phyloP scores from a whole-genome alignment of 2,329 filamentous ascomycete species.

The Eutypa lata region DNA sequence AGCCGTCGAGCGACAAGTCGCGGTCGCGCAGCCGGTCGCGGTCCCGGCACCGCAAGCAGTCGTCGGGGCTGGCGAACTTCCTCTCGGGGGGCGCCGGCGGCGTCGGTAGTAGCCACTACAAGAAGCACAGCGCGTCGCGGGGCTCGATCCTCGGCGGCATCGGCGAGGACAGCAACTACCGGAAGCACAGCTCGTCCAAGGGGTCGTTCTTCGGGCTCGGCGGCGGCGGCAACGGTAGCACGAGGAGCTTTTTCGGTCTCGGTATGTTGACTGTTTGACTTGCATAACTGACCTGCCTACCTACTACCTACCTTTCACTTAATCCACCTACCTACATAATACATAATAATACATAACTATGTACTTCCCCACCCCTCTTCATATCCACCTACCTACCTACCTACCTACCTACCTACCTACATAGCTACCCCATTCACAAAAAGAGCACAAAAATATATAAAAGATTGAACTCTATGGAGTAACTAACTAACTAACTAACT shows the following conservation, averaged over 20 bases:
- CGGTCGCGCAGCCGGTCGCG: slow-evolving; percentile 17
- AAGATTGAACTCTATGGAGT: too few relatives aligned
- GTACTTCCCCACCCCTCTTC: too few relatives aligned
- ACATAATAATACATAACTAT: too few relatives aligned
- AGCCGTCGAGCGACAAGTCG: slow-evolving; percentile 12
- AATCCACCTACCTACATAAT: neutral
- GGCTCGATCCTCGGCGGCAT: slow-evolving; percentile 10
- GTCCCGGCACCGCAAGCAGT: slow-evolving; percentile 25
- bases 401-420: too few relatives aligned
- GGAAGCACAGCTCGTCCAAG: slow-evolving; percentile 9
- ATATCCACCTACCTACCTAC: too few relatives aligned
- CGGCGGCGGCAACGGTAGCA: slow-evolving; percentile 26
- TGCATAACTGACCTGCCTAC: neutral
- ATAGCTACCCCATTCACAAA: too few relatives aligned
- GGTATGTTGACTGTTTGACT: slow-evolving; percentile 15
- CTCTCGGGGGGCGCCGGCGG: too few relatives aligned
- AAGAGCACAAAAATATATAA: too few relatives aligned
- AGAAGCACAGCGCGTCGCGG: slow-evolving; percentile 21
- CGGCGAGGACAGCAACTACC: slow-evolving; percentile 5
- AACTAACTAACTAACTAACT: too few relatives aligned
- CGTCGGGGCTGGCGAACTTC: slow-evolving; percentile 14
- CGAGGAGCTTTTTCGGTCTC: slow-evolving; percentile 28
- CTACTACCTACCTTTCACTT: neutral
- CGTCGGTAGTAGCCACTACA: slow-evolving; percentile 15
- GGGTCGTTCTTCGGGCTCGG: slow-evolving; percentile 25